A percentile compares a stretch with the other conserved stretches of the same genome.
phyloP scores from a whole-genome alignment of 805 yeast genomes.

The Starmerella vaccinii region DNA sequence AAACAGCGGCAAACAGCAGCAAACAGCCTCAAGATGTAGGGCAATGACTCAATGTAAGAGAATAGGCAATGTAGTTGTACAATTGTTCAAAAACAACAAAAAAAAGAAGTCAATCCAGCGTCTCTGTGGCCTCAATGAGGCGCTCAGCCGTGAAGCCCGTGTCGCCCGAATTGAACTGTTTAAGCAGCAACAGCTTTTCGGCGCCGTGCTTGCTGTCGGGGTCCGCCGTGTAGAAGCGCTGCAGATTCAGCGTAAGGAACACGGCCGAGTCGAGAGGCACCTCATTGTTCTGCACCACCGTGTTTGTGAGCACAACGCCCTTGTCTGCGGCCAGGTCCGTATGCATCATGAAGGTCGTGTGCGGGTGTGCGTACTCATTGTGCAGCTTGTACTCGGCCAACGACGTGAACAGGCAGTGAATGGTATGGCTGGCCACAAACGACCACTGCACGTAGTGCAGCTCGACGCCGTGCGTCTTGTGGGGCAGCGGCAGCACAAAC shows the following conservation, averaged over 20 bases:
- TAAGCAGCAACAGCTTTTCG: constrained; percentile 49
- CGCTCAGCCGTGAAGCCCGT: constrained; percentile 53
- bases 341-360: constrained; percentile 82
- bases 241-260: constrained; percentile 37
- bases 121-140: constrained; percentile 63
- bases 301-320: constrained; percentile 71
- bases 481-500: constrained; percentile 83
- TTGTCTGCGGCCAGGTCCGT: constrained; percentile 54
- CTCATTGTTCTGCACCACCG: constrained; percentile 56
- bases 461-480: constrained; percentile 44
- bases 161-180: constrained; percentile 61
- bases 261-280: constrained; percentile 69
- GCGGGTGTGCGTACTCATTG: constrained; percentile 87
- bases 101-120: constrained; percentile 40
- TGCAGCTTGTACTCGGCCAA: constrained; percentile 86
- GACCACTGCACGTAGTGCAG: constrained; percentile 92
- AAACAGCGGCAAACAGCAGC: no score
- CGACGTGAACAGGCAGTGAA: constrained; percentile 84
- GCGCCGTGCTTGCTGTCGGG: constrained; percentile 30
- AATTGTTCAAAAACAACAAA: not conserved
- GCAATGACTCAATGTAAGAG: no score
- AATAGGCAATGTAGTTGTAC: not conserved
- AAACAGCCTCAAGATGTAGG: no score
- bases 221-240: constrained; percentile 48
- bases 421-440: constrained; percentile 70